phyloP scores from a whole-genome alignment of 768 basidiomycete genomes.

The Crepidotus variabilis region DNA sequence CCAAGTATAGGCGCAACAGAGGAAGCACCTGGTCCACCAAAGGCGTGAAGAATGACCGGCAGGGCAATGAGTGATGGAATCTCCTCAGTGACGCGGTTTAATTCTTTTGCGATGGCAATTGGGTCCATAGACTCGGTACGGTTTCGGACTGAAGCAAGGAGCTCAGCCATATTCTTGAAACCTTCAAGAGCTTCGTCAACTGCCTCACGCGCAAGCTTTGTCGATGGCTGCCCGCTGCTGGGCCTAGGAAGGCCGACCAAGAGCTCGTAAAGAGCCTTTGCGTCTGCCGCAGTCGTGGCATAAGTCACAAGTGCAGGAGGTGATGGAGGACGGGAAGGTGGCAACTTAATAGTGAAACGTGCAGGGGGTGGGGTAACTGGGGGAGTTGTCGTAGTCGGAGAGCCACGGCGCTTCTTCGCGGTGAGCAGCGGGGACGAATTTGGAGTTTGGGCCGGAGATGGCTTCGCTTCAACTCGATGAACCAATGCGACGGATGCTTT shows the following conservation, averaged over 20 bases:
- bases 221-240: constrained; percentile 37
- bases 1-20: constrained; percentile 55
- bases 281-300: constrained; percentile 52
- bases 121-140: constrained; percentile 14
- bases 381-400: constrained; percentile 34
- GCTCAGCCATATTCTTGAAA: constrained; percentile 48
- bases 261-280: constrained; percentile 58
- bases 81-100: constrained; percentile 54
- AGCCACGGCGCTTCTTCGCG: constrained; percentile 39
- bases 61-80: constrained; percentile 74
- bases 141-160: constrained; percentile 48
- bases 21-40: constrained; percentile 27
- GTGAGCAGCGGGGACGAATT: constrained; percentile 23
- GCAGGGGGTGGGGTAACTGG: constrained; percentile 53
- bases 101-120: constrained; percentile 34
- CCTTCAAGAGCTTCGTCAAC: constrained; percentile 77
- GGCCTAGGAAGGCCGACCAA: constrained; percentile 63
- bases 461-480: constrained; percentile 45
- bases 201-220: constrained; percentile 68
- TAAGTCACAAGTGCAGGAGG: constrained; percentile 36
- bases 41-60: constrained; percentile 57
- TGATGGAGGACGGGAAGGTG: constrained; percentile 64
- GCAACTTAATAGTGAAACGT: constrained; percentile 65
- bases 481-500: constrained; percentile 67
- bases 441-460: constrained; percentile 38